phyloP scores from a whole-genome alignment of 805 yeast genomes.

The Ogataea dorogensis region DNA sequence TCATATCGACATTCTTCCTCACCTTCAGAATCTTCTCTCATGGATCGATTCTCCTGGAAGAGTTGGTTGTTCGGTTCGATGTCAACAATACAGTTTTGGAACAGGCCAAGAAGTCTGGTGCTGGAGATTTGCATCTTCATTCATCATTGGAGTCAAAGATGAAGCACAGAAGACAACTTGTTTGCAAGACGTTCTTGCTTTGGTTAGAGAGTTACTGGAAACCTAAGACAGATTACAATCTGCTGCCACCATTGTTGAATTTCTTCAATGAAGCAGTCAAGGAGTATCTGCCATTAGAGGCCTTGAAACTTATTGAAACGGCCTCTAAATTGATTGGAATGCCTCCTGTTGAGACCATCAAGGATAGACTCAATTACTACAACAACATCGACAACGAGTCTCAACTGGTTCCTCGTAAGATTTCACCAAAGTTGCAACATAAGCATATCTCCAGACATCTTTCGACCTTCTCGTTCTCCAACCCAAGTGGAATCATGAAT shows the following conservation, averaged over 20 bases:
- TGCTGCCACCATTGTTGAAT: constrained; percentile 69
- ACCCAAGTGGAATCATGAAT: constrained; percentile 20
- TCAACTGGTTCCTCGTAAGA: constrained; percentile 56
- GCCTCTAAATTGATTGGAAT: constrained; percentile 59
- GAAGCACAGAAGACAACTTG: constrained; percentile 62
- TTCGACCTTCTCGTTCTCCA: constrained; percentile 23
- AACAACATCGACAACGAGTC: constrained; percentile 35
- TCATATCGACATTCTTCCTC: constrained; percentile 71
- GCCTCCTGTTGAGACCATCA: constrained; percentile 47
- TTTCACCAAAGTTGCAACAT: constrained; percentile 36
- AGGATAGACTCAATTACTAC: constrained; percentile 33
- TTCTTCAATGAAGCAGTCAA: constrained; percentile 78
- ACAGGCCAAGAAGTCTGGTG: constrained; percentile 27
- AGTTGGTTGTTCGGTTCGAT: constrained; percentile 65
- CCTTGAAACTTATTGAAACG: constrained; percentile 57
- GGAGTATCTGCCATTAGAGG: constrained; percentile 60
- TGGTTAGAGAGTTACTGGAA: constrained; percentile 96
- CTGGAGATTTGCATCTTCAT: constrained; percentile 29
- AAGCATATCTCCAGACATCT: constrained; percentile 31
- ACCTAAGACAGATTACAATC: constrained; percentile 52
- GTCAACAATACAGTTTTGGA: constrained; percentile 37
- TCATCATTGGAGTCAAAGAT: constrained; percentile 44
- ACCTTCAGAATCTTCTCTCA: constrained; percentile 71
- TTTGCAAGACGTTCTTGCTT: constrained; percentile 65
- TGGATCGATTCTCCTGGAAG: constrained; percentile 66